phyloP scores from a whole-genome alignment of 2,329 filamentous ascomycete genomes.

The Xylariales sp. region DNA sequence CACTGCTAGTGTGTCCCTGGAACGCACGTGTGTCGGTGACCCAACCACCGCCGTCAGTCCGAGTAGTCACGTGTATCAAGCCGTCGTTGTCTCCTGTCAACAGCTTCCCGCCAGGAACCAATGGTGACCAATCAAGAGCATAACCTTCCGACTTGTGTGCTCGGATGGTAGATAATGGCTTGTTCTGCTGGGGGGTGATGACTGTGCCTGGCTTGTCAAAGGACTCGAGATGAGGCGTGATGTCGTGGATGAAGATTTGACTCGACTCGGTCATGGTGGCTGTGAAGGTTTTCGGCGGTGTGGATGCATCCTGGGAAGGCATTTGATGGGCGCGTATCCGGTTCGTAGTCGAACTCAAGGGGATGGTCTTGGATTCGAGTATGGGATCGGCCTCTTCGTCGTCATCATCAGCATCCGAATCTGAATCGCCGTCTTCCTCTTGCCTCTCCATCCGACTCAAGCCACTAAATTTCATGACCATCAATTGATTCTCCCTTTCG shows the following conservation, averaged over 20 bases:
- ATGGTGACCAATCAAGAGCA: slow-evolving; percentile 91
- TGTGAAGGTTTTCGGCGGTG: slow-evolving; percentile 75
- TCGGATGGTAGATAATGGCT: slow-evolving; percentile 79
- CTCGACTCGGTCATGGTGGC: slow-evolving; percentile 90
- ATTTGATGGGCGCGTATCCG: slow-evolving; percentile 84
- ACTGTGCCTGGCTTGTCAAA: slow-evolving; percentile 85
- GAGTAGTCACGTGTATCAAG: slow-evolving; percentile 80
- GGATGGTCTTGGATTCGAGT: slow-evolving; percentile 86
- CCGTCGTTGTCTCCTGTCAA: slow-evolving; percentile 90
- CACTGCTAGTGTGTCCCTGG: slow-evolving; percentile 74
- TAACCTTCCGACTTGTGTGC: slow-evolving; percentile 95
- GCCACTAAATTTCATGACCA: slow-evolving; percentile 95
- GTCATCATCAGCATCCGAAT: slow-evolving; percentile 68
- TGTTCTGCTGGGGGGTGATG: slow-evolving; percentile 78
- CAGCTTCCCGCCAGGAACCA: slow-evolving; percentile 76
- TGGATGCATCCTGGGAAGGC: slow-evolving; percentile 63
- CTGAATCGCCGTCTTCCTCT: slow-evolving; percentile 61
- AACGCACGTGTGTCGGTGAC: slow-evolving; percentile 81
- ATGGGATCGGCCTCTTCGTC: slow-evolving; percentile 82
- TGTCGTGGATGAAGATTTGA: slow-evolving; percentile 87
- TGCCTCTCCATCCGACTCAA: slow-evolving; percentile 79
- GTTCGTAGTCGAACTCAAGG: slow-evolving; percentile 83
- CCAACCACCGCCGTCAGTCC: slow-evolving; percentile 83
- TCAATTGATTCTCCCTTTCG: slow-evolving; percentile 82
- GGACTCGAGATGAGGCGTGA: slow-evolving; percentile 80